These are phyloP conservation scores for Corniculantispora saksenae DNA, from an alignment of 2,329 filamentous ascomycete species.

Conservation along the genomic window DNA sequence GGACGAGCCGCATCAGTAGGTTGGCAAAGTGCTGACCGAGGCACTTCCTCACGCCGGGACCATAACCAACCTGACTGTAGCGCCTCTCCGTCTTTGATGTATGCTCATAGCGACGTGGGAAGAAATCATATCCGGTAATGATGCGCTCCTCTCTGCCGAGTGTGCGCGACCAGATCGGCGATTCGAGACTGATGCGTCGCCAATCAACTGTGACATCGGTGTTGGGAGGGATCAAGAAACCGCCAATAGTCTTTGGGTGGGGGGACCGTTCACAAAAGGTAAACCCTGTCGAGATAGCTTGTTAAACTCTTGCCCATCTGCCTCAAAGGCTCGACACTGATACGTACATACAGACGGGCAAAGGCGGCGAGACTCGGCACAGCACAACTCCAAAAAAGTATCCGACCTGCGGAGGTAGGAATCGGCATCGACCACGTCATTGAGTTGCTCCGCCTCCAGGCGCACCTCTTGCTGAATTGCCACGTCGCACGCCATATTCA, in stretches of 20 bases:
- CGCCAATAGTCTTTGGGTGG: background rate
- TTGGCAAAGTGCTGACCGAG: background rate
- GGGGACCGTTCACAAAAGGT: background rate
- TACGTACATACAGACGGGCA: background rate
- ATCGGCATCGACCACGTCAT: background rate
- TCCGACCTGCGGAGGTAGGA: background rate
- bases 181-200: background rate
- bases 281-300: background rate
- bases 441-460: background rate
- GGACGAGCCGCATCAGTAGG: background rate
- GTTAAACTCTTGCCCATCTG: background rate
- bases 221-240: background rate
- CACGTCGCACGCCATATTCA: background rate
- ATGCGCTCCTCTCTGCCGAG: background rate
- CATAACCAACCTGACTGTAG: background rate
- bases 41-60: background rate
- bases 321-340: background rate
- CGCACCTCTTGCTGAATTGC: background rate
- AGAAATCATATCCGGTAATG: background rate
- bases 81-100: background rate
- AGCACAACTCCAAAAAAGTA: background rate
- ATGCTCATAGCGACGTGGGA: background rate
- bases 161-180: background rate
- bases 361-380: background rate
- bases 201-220: background rate